Base-by-base conservation (phyloP, 805 yeast species). In the Candida pseudoglaebosa region DNA sequence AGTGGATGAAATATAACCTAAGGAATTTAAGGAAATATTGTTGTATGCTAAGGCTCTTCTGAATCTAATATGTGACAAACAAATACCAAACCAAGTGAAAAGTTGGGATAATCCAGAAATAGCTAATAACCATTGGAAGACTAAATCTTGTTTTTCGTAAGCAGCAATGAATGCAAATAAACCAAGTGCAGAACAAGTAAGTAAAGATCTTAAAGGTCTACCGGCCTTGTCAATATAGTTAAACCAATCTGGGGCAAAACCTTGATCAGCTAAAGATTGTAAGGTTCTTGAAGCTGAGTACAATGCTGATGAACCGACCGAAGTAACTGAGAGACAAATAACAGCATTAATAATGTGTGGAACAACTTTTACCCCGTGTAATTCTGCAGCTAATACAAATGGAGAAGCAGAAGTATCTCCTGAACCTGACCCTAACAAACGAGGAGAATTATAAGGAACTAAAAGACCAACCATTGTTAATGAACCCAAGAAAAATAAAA, bases 311-410 rank as follows among this genome's bases (percentile, higher is more conserved):
- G 82, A 83, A 53, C 88, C 89, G 37, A 82, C 89, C 12, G 89
- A 82, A 39, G 82, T 62, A 24, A 84, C 88, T 3, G 89, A 82
- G 43, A 83, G 55, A 62, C 84, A 65, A 46, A 84, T 81, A 32
- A 83, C 88, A 19, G 80, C 85, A 56, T 84, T 84, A 70, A 84
- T 80, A 42, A 84, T 75, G 46, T 80, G 78, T 34, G 90, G 90
- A 29, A 82, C 67, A 34, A 79, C 84, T 36, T 64, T 66, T 48
- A 83, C 77, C 50, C 84, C 83, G 28, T 77, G 84, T 34, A 70
- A 62, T 14, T 72, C 63, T 41, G 82, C 75, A 31, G 89, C 88
- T 57, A 84, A 73, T 47, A 82, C 89, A 54, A 82, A 83, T 16
- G 91, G 90, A 12, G 89, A 82, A 18, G 86, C 81, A 26, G 78